Base-by-base conservation (phyloP, 805 yeast genomes). In the Nakazawaea ishiwadae region DNA sequence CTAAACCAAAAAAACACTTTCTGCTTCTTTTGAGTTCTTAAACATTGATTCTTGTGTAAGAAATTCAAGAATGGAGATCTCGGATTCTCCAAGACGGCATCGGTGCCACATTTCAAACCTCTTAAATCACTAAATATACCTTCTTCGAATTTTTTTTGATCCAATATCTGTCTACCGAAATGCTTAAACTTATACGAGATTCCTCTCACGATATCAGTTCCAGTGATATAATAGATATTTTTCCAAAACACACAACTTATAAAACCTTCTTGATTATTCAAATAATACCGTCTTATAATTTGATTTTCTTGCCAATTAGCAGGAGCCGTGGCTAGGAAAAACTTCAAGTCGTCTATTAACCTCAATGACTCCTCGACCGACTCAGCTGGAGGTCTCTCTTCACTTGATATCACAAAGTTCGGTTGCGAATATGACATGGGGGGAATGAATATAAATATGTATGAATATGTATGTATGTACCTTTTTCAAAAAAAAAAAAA, bases 1-100 rank as follows among this genome's bases (percentile, higher is more conserved):
- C 90, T 84, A 59, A 85, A 89, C 98, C 98, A 93, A 60, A 84
- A 88, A 58, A 91, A 91, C 32, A 91, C 97, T 56, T 93, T 91
- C 59, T 91, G 99, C 55, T 93, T 91, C 72, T 91, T 91, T 54
- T 91, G 97, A 0, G 99, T 91, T 52, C 96, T 73, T 19, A 91
- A 69, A 57, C 98, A 91, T 48, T 81, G 79, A 58, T 91, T 86
- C 55, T 82, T 84, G 63, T 84, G 88, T 20, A 91, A 66, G 53
- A 91, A 89, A 48, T 83, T 84, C 45, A 91, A 68, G 57, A 91
- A 89, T 27, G 79, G 81, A 0, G 96, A 86, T 56, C 85, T 79
- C 12, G 98, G 96, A 35, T 77, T 78, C 58, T 91, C 98, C 44
- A 91, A 66, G 4, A 87, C 74, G 11, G 98, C 96, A 66, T 88